These are phyloP conservation scores for Aspergillus piperis DNA, from an alignment of 2,329 filamentous ascomycete genomes.

Conservation along the genomic window DNA sequence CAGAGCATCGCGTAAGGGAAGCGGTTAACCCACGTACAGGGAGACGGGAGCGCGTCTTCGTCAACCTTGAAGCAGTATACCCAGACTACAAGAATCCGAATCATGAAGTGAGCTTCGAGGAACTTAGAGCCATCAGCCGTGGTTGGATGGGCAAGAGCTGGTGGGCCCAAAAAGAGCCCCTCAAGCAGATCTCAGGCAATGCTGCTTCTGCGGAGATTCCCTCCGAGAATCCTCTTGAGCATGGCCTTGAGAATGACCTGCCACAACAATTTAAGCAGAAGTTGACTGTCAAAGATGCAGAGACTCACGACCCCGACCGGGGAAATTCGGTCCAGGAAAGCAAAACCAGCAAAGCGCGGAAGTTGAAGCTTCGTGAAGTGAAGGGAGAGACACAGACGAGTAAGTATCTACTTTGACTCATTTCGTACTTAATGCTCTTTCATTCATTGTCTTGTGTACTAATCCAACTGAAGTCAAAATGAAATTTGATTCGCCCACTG, in stretches of 20 bases:
- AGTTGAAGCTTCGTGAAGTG: slow-evolving; percentile 79
- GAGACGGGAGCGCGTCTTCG: slow-evolving; percentile 81
- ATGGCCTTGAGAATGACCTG: slow-evolving; percentile 26
- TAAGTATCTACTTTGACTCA: slow-evolving; percentile 49
- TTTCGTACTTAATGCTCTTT: background rate
- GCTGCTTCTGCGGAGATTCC: slow-evolving; percentile 23
- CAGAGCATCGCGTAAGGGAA: slow-evolving; percentile 75
- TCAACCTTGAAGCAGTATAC: slow-evolving; percentile 82
- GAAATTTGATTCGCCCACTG: slow-evolving; percentile 85
- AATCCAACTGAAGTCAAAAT: slow-evolving; percentile 71
- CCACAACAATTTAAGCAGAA: slow-evolving; percentile 36
- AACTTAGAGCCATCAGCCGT: slow-evolving; percentile 75
- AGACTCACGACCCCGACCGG: slow-evolving; percentile 18
- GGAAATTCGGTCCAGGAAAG: slow-evolving; percentile 27
- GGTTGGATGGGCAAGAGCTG: slow-evolving; percentile 65
- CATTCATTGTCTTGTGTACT: background rate
- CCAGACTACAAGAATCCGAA: slow-evolving; percentile 70
- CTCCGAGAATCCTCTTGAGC: slow-evolving; percentile 19
- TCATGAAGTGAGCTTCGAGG: slow-evolving; percentile 86
- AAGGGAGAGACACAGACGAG: slow-evolving; percentile 88
- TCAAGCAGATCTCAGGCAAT: slow-evolving; percentile 55
- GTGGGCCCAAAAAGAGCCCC: slow-evolving; percentile 52
- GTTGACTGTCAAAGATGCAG: slow-evolving; percentile 28
- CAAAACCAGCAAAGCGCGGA: slow-evolving; percentile 56
- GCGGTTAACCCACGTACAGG: slow-evolving; percentile 80